Evolutionary conservation across 208 protist genomes (phyloP), one percentile per base, ranked within the genome.

Genomic region (Trypanosoma lewisi): DNA sequence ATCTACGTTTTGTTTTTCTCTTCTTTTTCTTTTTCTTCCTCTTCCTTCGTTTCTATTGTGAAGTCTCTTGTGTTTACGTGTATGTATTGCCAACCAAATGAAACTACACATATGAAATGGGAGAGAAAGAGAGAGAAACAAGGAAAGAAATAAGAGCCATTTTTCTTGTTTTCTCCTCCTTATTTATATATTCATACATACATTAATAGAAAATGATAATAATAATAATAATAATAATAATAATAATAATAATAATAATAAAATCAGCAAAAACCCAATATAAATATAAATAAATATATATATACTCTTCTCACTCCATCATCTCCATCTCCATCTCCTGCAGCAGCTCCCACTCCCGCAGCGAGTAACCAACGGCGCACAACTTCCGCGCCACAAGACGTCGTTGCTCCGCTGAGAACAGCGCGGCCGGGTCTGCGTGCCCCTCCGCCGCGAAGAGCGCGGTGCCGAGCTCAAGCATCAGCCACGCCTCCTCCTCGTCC

Each of bases 341-440:
- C 45, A 93, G 59, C 34, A 61, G 21, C 21, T 76, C 49, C 82
- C 83, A 93, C 65, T 93, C 83, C 17, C 74, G 74, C 3, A 70
- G 52, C 17, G 74, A 68, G 57, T 87, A 87, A 19, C 78, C 83
- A 45, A 70, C 49, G n/a, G 82, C 63, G 47, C 85, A 69, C 27
- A 86, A 58, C 55, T 78, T 51, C 16, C 74, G 63, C 4, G 74
- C 77, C 14, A 53, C 56, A 62, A 71, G 77, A 17, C 76, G 65
- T 6, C 64, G 57, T 37, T 79, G 41, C 53, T 76, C 69, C 25
- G 52, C 30, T 34, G 51, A 39, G 31, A 63, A 54, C 0, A 25
- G 31, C 39, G 14, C 16, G 12, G 5, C 21, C n/a, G n/a, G 27
- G 31, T 58, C 59, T 49, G 28, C 31, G 28, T 23, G 45, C 1